Percentiles rank a stretch among this genome's conserved stretches.
phyloP scores from a whole-genome alignment of 169 alveolate genomes.

The Miamiensis avidus region DNA sequence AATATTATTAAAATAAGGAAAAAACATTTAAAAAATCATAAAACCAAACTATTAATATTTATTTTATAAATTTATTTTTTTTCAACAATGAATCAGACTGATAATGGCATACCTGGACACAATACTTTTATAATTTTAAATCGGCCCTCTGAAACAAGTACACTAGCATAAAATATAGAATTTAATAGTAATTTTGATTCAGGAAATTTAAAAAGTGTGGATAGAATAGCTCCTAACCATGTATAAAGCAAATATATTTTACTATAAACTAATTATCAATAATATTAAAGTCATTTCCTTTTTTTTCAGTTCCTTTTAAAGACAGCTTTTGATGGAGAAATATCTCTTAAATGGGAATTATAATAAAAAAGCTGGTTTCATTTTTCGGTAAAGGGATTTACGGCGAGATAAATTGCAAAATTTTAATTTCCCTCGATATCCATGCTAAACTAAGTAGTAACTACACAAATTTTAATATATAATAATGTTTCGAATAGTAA shows the following conservation, averaged over 20 bases:
- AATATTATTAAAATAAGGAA: too few species aligned
- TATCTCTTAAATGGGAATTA: neutral
- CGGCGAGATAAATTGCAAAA: neutral
- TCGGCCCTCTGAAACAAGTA: neutral
- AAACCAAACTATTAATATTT: too few species aligned
- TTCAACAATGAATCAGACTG: too few species aligned
- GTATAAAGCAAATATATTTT: neutral
- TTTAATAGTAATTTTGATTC: constrained; percentile 26
- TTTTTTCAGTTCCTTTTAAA: constrained; percentile 5
- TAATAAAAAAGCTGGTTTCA: constrained; percentile 28
- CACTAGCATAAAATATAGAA: neutral
- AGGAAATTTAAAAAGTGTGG: constrained; percentile 15
- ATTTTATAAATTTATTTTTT: too few species aligned
- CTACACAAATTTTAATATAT: neutral
- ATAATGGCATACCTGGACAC: neutral
- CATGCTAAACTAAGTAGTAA: constrained; percentile 16
- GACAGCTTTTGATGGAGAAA: constrained; percentile 4
- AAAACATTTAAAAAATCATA: too few species aligned
- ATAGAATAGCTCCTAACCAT: neutral
- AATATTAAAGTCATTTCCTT: neutral
- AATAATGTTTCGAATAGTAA: neutral
- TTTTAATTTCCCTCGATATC: neutral
- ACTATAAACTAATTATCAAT: neutral
- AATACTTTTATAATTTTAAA: too few species aligned
- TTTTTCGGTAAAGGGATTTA: constrained; percentile 12